These are phyloP conservation scores for Hibiscus mutabilis DNA, from an alignment of 345 rosid genomes.

Conservation along the genomic window DNA sequence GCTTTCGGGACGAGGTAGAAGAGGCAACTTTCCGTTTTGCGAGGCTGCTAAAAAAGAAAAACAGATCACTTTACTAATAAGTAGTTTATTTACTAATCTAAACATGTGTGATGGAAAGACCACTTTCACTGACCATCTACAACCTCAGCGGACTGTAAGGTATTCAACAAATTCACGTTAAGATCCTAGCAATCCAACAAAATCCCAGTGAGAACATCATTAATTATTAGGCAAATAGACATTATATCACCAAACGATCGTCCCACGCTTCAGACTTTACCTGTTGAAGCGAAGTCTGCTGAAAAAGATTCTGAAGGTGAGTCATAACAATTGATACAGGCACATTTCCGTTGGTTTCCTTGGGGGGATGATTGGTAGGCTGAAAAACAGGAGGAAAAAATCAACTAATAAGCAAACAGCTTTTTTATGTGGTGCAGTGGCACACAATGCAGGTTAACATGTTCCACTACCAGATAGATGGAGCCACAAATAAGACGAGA, in stretches of 20 bases:
- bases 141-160: slow-evolving; percentile 56
- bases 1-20: slow-evolving; percentile 62
- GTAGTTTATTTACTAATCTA: neutral
- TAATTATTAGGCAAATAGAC: neutral
- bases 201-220: slow-evolving; percentile 14
- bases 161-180: slow-evolving; percentile 52
- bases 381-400: slow-evolving; percentile 19
- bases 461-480: neutral
- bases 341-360: slow-evolving; percentile 41
- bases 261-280: slow-evolving; percentile 23
- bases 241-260: neutral
- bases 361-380: slow-evolving; percentile 50
- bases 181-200: slow-evolving; percentile 56
- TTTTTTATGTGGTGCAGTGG: neutral
- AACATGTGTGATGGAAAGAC: neutral
- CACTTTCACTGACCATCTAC: slow-evolving; percentile 52
- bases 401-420: neutral
- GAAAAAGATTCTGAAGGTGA: slow-evolving; percentile 82
- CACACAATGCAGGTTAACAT: neutral
- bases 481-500: neutral
- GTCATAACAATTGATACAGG: slow-evolving; percentile 47
- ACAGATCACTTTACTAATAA: neutral
- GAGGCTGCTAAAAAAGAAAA: slow-evolving; percentile 34
- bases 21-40: slow-evolving; percentile 86
- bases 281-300: slow-evolving; percentile 88